These are phyloP conservation scores for Saccharomycopsis oosterbeekiorum DNA, from an alignment of 805 yeast species.

Conservation along the genomic window DNA sequence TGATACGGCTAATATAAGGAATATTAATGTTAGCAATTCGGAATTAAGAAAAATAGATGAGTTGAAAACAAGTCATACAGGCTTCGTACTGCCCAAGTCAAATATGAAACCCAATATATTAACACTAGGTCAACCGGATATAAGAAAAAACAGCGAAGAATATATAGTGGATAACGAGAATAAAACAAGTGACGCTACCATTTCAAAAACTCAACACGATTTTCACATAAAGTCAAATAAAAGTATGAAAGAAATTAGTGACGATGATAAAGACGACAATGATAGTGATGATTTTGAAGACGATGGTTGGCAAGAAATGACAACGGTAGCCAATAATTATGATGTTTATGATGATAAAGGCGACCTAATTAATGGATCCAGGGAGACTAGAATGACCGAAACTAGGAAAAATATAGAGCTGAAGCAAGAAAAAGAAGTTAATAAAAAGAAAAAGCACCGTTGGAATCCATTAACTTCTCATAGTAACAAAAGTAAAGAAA, in stretches of 20 bases:
- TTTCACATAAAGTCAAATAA: background rate
- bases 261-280: background rate
- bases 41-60: no score
- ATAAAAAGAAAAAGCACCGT: conserved; percentile 18
- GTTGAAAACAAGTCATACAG: no score
- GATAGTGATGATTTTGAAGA: conserved; percentile 32
- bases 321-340: conserved; percentile 55
- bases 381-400: background rate
- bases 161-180: no score
- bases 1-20: no score
- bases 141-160: no score
- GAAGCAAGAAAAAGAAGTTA: conserved; percentile 5
- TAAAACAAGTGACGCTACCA: no score
- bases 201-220: no score
- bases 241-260: background rate
- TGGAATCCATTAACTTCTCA: conserved; percentile 6
- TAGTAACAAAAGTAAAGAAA: conserved; percentile 17
- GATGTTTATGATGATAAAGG: conserved; percentile 80
- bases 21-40: no score
- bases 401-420: conserved; percentile 1
- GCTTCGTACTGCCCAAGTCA: no score
- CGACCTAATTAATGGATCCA: conserved; percentile 32
- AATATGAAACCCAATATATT: no score
- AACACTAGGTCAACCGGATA: no score
- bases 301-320: conserved; percentile 79